Conservation (phyloP, 2,329 filamentous ascomycete species). For the Botrytis fragariae region DNA sequence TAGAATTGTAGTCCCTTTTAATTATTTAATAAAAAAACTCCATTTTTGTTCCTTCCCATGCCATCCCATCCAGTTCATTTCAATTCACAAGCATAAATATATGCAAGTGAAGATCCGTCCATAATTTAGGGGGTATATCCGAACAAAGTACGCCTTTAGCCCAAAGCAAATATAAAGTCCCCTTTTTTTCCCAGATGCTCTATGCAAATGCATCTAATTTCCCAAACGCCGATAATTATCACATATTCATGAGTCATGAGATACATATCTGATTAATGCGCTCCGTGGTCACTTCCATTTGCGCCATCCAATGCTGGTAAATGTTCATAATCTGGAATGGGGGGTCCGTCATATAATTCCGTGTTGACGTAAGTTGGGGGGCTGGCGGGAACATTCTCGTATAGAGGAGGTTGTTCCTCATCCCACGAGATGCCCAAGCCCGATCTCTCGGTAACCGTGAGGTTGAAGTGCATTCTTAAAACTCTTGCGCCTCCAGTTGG, state of each 20-base stretch:
- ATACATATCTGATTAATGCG: not conserved
- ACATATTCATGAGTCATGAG: not conserved
- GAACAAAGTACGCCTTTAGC: not conserved
- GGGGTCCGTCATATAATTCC: constrained; percentile 29
- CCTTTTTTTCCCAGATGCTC: not conserved
- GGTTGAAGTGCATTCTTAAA: constrained; percentile 84
- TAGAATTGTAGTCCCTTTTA: not conserved
- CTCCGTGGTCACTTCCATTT: not conserved
- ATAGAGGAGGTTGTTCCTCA: constrained; percentile 89
- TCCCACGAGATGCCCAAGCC: constrained; percentile 96
- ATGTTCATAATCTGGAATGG: constrained; percentile 37
- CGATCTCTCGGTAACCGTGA: constrained; percentile 84
- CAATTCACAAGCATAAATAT: not conserved
- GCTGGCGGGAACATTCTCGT: constrained; percentile 86
- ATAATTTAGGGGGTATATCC: constrained; percentile 11
- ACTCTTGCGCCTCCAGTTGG: constrained; percentile 90
- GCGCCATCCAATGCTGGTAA: constrained; percentile 28
- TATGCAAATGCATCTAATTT: not conserved
- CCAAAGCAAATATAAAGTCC: not conserved
- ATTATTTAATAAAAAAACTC: not conserved
- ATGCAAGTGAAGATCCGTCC: not conserved
- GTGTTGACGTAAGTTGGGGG: constrained; percentile 64
- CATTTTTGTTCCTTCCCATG: not conserved
- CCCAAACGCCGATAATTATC: constrained; percentile 1
- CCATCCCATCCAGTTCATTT: not conserved